Evolutionary conservation across 257 asterid genomes (phyloP), one percentile per base, ranked within the genome.

Genomic region (Haberlea rhodopensis): DNA sequence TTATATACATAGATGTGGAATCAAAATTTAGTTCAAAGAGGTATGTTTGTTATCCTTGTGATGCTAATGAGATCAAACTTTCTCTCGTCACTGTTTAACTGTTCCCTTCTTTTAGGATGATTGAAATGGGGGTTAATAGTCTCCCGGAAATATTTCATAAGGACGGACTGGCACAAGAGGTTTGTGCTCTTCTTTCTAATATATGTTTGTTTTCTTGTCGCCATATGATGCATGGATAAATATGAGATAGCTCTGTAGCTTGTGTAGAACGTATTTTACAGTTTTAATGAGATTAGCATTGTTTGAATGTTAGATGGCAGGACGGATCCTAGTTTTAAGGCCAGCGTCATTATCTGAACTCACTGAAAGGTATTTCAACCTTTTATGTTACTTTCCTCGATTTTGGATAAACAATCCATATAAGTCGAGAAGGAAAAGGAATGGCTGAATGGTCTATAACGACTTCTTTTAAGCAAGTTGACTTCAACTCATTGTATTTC

Each of bases 1-100:
- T 83, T 48, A 78, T 87, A 79, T 90, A 87, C 74, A 74, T 89
- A n/a, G 97, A 89, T 62, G 90, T 90, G 46, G 97, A 89, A 79
- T 87, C 95, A 43, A 87, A 89, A 75, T 89, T 89, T 70, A 87
- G 90, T 73, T 87, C 97, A 62, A 82, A 78, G 77, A 90, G 97
- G 97, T 87, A 71, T 25, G 43, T 56, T 46, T 62, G 26, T 54
- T 25, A 29, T 48, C 57, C 52, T 22, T 64, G 16, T 59, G 52
- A 22, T 71, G 16, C 65, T 63, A 62, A 49, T 72, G 62, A 65
- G 29, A 27, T 62, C 61, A 59, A 53, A 28, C 48, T 64, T 53
- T 40, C 23, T 25, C 71, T 54, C 22, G 45, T 56, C 56, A 66
- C 8, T 58, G 21, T 59, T 57, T 16, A 16, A 4, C 51, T 60